Percentiles rank a stretch among this genome's conserved stretches.
These are phyloP conservation scores for Penicillium bialowiezense DNA, from an alignment of 495 filamentous ascomycete genomes.

Conservation along the genomic window DNA sequence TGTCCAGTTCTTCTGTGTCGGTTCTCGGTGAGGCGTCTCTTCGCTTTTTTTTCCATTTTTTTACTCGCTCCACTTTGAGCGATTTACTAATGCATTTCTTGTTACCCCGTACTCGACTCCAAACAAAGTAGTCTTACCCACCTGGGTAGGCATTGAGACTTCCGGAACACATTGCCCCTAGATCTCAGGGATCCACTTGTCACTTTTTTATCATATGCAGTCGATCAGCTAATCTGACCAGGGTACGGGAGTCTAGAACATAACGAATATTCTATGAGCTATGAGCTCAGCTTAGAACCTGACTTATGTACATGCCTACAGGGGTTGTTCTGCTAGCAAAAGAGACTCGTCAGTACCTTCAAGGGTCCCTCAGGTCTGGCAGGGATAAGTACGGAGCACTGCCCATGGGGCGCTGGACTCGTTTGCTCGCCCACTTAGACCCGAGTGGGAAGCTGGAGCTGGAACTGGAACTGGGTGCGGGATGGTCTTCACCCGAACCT, in stretches of 20 bases:
- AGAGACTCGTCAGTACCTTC: no score
- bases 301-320: background rate
- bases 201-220: conserved; percentile 2
- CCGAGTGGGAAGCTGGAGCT: no score
- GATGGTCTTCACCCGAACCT: background rate
- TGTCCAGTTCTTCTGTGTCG: conserved; percentile 13
- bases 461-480: background rate
- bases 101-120: conserved; percentile 19
- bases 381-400: no score
- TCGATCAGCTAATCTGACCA: conserved; percentile 3
- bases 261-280: background rate
- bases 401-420: no score
- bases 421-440: no score
- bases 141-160: background rate
- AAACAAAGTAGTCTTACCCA: background rate
- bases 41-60: background rate
- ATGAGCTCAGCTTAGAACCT: background rate
- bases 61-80: conserved; percentile 8
- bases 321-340: no score
- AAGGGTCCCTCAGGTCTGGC: no score
- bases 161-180: background rate
- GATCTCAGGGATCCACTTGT: background rate
- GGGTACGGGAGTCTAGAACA: background rate
- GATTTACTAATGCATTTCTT: conserved; percentile 12
- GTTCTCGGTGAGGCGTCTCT: conserved; percentile 22